Conservation (phyloP, 768 basidiomycete species). For the Amanita jacksonii region DNA sequence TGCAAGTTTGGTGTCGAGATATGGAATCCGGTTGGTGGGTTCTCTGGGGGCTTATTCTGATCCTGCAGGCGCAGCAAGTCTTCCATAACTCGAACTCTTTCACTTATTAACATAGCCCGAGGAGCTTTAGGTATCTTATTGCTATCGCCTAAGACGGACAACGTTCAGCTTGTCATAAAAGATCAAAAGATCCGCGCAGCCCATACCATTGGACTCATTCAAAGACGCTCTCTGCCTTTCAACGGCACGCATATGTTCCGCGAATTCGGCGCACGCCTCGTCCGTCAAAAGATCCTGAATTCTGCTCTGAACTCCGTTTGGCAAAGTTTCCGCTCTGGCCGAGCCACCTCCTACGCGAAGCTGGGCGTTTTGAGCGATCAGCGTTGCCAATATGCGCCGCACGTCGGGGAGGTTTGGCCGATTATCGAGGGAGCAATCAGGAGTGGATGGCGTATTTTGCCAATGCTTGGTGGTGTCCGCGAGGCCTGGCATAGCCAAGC, state of each 20-base stretch:
- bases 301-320: conserved; percentile 9
- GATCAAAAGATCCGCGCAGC: background rate
- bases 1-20: background rate
- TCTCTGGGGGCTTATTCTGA: background rate
- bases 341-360: background rate
- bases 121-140: conserved; percentile 14
- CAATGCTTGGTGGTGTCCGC: background rate
- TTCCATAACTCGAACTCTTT: conserved; percentile 1
- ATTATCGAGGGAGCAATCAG: background rate
- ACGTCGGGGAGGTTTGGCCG: background rate
- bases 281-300: conserved; percentile 18
- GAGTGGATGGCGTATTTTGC: background rate
- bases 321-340: background rate
- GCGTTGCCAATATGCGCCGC: background rate
- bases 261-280: conserved; percentile 17
- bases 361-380: conserved; percentile 5
- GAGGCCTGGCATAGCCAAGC: background rate
- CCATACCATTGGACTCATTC: background rate
- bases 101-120: conserved; percentile 13
- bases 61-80: background rate
- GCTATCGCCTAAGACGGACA: background rate
- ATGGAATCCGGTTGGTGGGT: background rate
- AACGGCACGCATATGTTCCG: conserved; percentile 12
- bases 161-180: background rate
- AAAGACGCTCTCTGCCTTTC: background rate